These are phyloP conservation scores for Phaeophleospora eucalypticola DNA, from an alignment of 2,329 filamentous ascomycete species.

Conservation along the genomic window DNA sequence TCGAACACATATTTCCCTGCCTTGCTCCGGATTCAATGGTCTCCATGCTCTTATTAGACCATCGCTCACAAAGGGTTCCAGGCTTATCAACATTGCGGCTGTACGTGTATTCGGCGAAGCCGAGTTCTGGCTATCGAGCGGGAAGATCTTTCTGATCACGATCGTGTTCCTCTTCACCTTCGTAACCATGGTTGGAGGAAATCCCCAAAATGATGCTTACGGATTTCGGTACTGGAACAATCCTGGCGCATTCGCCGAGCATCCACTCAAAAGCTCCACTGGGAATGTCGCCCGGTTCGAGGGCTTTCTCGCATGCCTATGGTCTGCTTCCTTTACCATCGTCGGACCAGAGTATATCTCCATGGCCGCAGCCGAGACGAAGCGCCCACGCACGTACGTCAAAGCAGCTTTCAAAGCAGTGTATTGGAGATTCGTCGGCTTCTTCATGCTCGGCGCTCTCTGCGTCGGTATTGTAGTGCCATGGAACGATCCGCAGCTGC, in stretches of 20 bases:
- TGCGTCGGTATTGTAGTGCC: constrained; percentile 43
- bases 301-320: constrained; percentile 35
- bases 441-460: constrained; percentile 47
- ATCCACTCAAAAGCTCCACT: constrained; percentile 21
- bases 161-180: constrained; percentile 31
- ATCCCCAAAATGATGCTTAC: constrained; percentile 33
- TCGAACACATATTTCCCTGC: background rate
- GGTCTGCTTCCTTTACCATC: constrained; percentile 35
- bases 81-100: constrained; percentile 40
- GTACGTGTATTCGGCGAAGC: constrained; percentile 44
- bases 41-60: too few relatives aligned
- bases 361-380: constrained; percentile 48
- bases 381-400: constrained; percentile 44
- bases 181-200: constrained; percentile 33
- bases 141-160: constrained; percentile 35
- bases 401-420: constrained; percentile 49
- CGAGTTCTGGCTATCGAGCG: constrained; percentile 52
- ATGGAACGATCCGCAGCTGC: constrained; percentile 32
- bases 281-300: constrained; percentile 33
- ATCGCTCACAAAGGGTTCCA: too few relatives aligned
- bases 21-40: too few relatives aligned
- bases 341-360: constrained; percentile 47
- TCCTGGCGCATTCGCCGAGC: constrained; percentile 33
- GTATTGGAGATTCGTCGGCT: constrained; percentile 46
- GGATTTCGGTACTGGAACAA: constrained; percentile 42